Percentiles rank a stretch among this genome's conserved stretches.
These are phyloP conservation scores for Ulota crispa DNA, from an alignment of 225 moss, liverwort and hornwort species.

Conservation along the genomic window DNA sequence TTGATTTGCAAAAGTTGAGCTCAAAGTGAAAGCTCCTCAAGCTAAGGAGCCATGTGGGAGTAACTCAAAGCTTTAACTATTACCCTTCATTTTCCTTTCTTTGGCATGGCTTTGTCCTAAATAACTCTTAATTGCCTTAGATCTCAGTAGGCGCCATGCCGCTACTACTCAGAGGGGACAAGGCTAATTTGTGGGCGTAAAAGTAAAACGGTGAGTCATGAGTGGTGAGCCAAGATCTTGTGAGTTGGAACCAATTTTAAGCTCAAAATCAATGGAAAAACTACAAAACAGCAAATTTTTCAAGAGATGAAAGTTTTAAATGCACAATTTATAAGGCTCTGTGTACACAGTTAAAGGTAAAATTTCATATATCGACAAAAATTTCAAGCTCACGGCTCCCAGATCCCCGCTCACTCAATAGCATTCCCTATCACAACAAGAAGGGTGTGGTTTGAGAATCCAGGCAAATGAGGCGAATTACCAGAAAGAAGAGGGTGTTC, in stretches of 20 bases:
- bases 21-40: not conserved
- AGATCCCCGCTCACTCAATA: too few species aligned
- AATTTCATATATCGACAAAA: too few species aligned
- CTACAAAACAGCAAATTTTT: too few species aligned
- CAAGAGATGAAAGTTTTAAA: too few species aligned
- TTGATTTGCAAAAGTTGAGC: not conserved
- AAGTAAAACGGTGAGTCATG: too few species aligned
- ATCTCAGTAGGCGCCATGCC: not conserved
- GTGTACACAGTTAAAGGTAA: too few species aligned
- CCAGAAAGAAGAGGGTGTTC: slow-evolving; percentile 54
- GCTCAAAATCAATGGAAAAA: too few species aligned
- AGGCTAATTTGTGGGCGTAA: too few species aligned
- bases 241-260: too few species aligned
- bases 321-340: too few species aligned
- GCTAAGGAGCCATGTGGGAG: not conserved
- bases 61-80: not conserved
- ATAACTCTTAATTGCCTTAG: not conserved
- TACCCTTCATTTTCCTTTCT: not conserved
- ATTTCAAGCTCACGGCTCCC: too few species aligned
- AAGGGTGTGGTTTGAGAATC: not conserved
- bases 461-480: slow-evolving; percentile 12
- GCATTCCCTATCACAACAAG: not conserved
- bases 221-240: too few species aligned
- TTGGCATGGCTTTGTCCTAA: not conserved
- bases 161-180: not conserved